phyloP scores from a whole-genome alignment of 306 rosid species.

The Vicia faba region DNA sequence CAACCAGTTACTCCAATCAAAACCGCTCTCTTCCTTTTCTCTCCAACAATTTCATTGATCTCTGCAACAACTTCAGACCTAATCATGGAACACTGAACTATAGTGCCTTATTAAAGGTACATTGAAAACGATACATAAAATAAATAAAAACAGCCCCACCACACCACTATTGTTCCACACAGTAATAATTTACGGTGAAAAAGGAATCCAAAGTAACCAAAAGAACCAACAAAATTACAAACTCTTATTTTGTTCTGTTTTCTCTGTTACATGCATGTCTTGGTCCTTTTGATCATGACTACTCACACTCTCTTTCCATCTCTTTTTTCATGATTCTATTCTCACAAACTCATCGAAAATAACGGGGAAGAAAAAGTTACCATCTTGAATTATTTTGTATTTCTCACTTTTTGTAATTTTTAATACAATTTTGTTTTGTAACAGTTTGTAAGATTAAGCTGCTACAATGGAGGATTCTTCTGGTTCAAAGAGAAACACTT shows the following conservation, averaged over 20 bases:
- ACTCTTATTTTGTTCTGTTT: conserved; percentile 45
- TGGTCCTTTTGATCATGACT: conserved; percentile 67
- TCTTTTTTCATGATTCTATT: conserved; percentile 61
- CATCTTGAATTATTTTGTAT: too few relatives aligned
- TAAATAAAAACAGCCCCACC: conserved; percentile 40
- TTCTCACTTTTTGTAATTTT: too few relatives aligned
- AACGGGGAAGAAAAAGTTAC: conserved; percentile 53
- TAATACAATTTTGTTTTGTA: too few relatives aligned
- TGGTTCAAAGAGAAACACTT: conserved; percentile 40
- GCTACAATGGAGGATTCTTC: conserved; percentile 55
- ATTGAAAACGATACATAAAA: conserved; percentile 2
- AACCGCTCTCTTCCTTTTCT: conserved; percentile 37
- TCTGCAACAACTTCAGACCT: conserved; percentile 40
- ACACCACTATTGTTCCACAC: neutral
- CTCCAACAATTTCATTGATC: neutral
- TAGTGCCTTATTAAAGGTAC: conserved; percentile 44
- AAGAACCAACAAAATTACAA: conserved; percentile 59
- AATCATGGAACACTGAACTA: conserved; percentile 44
- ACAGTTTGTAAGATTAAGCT: conserved; percentile 1
- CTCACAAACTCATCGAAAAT: conserved; percentile 43
- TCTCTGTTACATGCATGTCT: conserved; percentile 62
- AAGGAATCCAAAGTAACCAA: conserved; percentile 38
- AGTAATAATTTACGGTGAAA: conserved; percentile 1
- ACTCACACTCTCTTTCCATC: conserved; percentile 53
- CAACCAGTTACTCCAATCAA: conserved; percentile 33